These are phyloP conservation scores for Ogataea nakhonphanomensis DNA, from an alignment of 805 yeast species.

Conservation along the genomic window DNA sequence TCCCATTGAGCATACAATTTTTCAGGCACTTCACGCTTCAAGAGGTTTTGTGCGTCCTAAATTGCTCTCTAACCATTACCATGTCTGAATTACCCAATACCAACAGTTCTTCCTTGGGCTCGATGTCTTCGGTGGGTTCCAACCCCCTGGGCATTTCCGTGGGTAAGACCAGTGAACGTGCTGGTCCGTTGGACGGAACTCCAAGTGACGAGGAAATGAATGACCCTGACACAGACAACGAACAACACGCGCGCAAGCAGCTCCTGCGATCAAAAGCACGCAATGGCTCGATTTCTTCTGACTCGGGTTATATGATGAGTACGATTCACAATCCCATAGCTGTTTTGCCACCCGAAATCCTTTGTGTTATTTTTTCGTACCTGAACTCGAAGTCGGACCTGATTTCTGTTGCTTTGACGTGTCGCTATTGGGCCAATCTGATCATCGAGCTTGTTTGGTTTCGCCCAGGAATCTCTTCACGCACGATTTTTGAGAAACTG, in stretches of 20 bases:
- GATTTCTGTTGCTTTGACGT: conserved; percentile 63
- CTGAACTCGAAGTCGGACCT: conserved; percentile 58
- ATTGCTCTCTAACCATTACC: not conserved
- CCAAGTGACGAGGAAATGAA: conserved; percentile 25
- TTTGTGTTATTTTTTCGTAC: conserved; percentile 63
- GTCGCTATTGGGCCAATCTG: conserved; percentile 75
- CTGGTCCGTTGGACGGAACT: conserved; percentile 2
- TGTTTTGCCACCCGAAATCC: conserved; percentile 55
- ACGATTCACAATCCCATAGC: conserved; percentile 34
- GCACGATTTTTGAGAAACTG: conserved; percentile 48
- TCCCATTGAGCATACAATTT: too few relatives aligned
- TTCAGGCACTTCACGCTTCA: not conserved
- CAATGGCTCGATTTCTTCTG: conserved; percentile 18
- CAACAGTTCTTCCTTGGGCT: conserved; percentile 21
- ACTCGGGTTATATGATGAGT: conserved; percentile 11
- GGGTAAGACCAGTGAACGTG: conserved; percentile 7
- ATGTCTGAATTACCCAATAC: conserved; percentile 18
- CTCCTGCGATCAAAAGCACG: conserved; percentile 28
- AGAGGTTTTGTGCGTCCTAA: not conserved
- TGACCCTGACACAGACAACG: conserved; percentile 34
- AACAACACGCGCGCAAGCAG: conserved; percentile 29
- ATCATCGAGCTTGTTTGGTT: conserved; percentile 83
- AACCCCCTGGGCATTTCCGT: conserved; percentile 11
- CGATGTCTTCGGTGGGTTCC: conserved; percentile 19
- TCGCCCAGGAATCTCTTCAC: conserved; percentile 67